These are phyloP conservation scores for Echites panduratus DNA, from an alignment of 257 asterid species.

Conservation along the genomic window DNA sequence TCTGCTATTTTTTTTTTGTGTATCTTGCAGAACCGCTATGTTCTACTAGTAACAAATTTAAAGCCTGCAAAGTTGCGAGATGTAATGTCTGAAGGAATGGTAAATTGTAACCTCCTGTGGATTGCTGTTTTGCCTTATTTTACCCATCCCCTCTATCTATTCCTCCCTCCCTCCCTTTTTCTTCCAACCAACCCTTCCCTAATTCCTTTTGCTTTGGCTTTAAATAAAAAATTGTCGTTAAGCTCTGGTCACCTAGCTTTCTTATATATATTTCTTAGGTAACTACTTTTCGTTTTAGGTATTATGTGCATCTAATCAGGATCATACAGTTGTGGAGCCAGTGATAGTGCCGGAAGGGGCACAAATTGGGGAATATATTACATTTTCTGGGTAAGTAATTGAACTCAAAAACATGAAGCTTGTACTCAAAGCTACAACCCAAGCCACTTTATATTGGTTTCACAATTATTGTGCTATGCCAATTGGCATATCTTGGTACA, in stretches of 20 bases:
- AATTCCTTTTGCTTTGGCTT: neutral
- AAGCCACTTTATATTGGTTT: neutral
- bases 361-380: conserved; percentile 62
- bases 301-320: conserved; percentile 80
- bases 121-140: neutral
- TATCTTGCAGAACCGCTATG: conserved; percentile 64
- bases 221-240: neutral
- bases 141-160: neutral
- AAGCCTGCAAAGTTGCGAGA: conserved; percentile 93
- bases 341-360: conserved; percentile 80
- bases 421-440: neutral
- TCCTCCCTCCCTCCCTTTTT: neutral
- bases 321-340: conserved; percentile 83
- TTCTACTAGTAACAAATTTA: conserved; percentile 86
- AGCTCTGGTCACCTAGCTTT: neutral
- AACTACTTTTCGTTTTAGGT: conserved; percentile 39
- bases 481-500: neutral
- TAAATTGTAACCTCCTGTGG: conserved; percentile 28
- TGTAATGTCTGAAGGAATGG: conserved; percentile 95
- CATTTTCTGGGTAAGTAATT: conserved; percentile 62
- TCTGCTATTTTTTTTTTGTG: conserved; percentile 14
- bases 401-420: neutral
- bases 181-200: neutral
- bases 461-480: neutral
- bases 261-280: conserved; percentile 7